Base-by-base conservation (phyloP, 345 rosid genomes). In the Aquilaria yunnanensis region DNA sequence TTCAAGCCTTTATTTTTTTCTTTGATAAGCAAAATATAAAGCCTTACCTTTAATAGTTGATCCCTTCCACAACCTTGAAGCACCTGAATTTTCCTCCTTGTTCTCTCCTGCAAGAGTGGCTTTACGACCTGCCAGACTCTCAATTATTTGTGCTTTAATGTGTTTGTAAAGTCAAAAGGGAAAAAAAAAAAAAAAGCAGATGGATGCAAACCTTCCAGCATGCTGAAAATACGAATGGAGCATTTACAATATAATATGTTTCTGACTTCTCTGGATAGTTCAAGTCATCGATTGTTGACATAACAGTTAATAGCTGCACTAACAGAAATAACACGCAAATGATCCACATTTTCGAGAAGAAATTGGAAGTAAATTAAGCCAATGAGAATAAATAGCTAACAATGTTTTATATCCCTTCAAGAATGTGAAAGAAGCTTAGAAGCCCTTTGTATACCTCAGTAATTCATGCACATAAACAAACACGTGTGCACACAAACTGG, bases 221-320 rank as follows among this genome's bases (percentile, higher is more conserved):
- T 43, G 88, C 90, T n/a, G 90, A 87, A 69, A 95, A 95, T 72
- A 95, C 81, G 59, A 80, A 86, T 1, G 99, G 96, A 16, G 77
- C 96, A 62, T 95, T 95, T 64, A 91, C 99, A 41, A 91, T 80
- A 67, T 82, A 95, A 70, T 95, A 95, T 10, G 96, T 83, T 56
- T 84, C 82, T 0, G 97, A 84, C 88, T 84, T 95, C 86, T 95
- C 99, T 12, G 97, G 99, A 71, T 91, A 95, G 66, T 95, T 91
- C 75, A 87, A 74, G 79, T 95, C 99, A 67, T 91, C 99, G 16
- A 89, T 77, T 45, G 94, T 86, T 34, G 97, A 68, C 67, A 91
- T 88, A 12, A 68, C 77, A 55, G 96, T 89, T 86, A 91, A 32
- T 64, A 91, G 68, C 99, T 95, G 93, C 87, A 63, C 60, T 50